Percentiles rank a stretch among this genome's conserved stretches.
phyloP scores from a whole-genome alignment of 805 yeast genomes.

The Candida patagonica region DNA sequence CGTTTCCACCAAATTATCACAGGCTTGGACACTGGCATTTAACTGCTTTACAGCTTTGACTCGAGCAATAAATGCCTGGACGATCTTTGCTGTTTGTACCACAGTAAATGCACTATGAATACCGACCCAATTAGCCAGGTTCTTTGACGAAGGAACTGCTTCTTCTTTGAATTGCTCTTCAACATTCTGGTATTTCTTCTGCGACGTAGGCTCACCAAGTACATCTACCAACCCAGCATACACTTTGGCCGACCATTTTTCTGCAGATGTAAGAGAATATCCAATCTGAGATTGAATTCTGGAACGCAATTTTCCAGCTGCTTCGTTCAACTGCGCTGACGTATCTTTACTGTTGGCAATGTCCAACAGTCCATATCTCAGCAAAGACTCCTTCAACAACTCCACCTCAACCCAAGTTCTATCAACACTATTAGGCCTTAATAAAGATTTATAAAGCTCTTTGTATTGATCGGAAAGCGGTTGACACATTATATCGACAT shows the following conservation, averaged over 20 bases:
- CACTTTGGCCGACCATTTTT: constrained; percentile 28
- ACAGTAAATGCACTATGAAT: constrained; percentile 21
- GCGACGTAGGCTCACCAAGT: constrained; percentile 7
- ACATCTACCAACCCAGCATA: constrained; percentile 13
- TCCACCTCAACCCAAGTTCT: constrained; percentile 29
- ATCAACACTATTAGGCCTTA: not conserved
- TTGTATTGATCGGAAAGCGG: not conserved
- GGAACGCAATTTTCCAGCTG: not conserved
- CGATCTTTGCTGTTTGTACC: constrained; percentile 20
- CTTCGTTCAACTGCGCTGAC: constrained; percentile 10
- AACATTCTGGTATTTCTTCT: constrained; percentile 3
- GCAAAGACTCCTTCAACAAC: constrained; percentile 25
- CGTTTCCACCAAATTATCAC: constrained; percentile 2
- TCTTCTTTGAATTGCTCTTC: not conserved
- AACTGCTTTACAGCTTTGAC: constrained; percentile 12
- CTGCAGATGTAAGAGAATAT: constrained; percentile 32
- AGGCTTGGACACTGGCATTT: constrained; percentile 9
- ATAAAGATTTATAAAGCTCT: not conserved
- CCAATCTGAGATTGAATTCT: not conserved
- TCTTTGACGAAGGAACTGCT: not conserved
- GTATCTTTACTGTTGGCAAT: constrained; percentile 7
- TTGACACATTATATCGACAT: constrained; percentile 44
- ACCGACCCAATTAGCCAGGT: constrained; percentile 18
- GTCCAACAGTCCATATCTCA: constrained; percentile 11
- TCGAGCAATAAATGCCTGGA: constrained; percentile 9